Conservation (phyloP, 306 rosid species). For the Rosa multiflora region DNA sequence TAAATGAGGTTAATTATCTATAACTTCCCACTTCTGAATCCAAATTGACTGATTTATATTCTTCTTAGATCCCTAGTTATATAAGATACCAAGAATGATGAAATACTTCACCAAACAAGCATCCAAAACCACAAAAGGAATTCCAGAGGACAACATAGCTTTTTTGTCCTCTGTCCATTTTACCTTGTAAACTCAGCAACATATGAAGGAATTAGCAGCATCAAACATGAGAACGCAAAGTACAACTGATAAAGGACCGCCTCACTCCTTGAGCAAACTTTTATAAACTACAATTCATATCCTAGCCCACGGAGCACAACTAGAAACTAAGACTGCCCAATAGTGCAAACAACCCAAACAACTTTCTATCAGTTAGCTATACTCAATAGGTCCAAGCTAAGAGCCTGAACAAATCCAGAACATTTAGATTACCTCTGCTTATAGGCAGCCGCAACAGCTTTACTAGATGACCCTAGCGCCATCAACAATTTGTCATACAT, state of each 20-base stretch:
- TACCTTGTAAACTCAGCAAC: neutral
- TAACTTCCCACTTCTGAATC: neutral
- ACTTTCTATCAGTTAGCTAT: neutral
- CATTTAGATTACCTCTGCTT: slow-evolving; percentile 38
- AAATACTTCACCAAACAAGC: neutral
- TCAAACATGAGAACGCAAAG: neutral
- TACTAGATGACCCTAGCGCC: slow-evolving; percentile 34
- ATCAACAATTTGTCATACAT: slow-evolving; percentile 39
- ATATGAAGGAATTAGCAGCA: neutral
- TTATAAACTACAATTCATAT: neutral
- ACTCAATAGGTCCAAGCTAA: neutral
- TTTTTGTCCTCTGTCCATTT: neutral
- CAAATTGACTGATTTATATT: neutral
- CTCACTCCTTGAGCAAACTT: neutral
- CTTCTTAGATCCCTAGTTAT: neutral
- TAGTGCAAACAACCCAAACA: neutral
- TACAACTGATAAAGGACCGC: neutral
- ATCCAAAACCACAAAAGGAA: neutral
- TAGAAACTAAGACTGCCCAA: neutral
- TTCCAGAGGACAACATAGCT: neutral
- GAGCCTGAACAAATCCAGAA: neutral
- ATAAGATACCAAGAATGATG: neutral
- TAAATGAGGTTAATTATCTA: neutral
- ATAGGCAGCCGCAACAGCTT: slow-evolving; percentile 38
- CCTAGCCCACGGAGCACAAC: neutral